Evolutionary conservation across 2,329 filamentous ascomycete species (phyloP).

Genomic region (Cercospora janseana): DNA sequence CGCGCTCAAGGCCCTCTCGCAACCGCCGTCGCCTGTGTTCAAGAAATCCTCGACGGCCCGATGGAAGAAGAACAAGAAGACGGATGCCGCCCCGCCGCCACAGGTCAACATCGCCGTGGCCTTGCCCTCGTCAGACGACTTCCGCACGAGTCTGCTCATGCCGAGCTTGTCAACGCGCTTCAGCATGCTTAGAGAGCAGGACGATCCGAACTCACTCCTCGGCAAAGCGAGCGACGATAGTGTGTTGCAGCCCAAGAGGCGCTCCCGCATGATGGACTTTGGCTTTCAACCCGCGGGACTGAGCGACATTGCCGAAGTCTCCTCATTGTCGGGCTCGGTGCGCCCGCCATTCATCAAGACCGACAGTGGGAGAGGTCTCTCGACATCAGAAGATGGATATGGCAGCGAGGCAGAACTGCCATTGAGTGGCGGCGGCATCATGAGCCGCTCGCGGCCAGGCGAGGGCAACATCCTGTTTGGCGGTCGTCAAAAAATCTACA

Average conservation of each 20-base stretch:
- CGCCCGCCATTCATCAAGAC: constrained; percentile 58
- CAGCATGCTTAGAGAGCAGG: constrained; percentile 93
- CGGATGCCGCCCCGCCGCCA: constrained; percentile 51
- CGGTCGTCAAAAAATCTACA: constrained; percentile 92
- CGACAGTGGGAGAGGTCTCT: constrained; percentile 49
- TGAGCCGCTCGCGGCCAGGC: constrained; percentile 75
- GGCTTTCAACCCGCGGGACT: constrained; percentile 59
- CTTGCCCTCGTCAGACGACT: constrained; percentile 81
- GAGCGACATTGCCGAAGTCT: constrained; percentile 85
- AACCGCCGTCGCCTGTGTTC: constrained; percentile 27
- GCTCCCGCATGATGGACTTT: constrained; percentile 74
- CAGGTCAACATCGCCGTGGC: constrained; percentile 71
- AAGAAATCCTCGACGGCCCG: constrained; percentile 36
- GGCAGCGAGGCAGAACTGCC: constrained; percentile 60
- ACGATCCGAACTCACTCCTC: constrained; percentile 82
- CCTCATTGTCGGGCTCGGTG: constrained; percentile 67
- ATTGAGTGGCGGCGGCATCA: constrained; percentile 62
- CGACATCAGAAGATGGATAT: constrained; percentile 59
- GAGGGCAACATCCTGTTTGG: constrained; percentile 95
- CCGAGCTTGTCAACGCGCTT: constrained; percentile 91
- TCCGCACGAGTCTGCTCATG: constrained; percentile 94
- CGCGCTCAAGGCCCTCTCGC: constrained; percentile 21
- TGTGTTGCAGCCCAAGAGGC: constrained; percentile 77
- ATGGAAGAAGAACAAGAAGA: constrained; percentile 54
- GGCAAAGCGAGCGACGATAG: constrained; percentile 96